Percentiles rank a stretch among this genome's conserved stretches.
Evolutionary conservation across 225 moss, liverwort and hornwort genomes (phyloP).

Genomic region (Asterella californica): DNA sequence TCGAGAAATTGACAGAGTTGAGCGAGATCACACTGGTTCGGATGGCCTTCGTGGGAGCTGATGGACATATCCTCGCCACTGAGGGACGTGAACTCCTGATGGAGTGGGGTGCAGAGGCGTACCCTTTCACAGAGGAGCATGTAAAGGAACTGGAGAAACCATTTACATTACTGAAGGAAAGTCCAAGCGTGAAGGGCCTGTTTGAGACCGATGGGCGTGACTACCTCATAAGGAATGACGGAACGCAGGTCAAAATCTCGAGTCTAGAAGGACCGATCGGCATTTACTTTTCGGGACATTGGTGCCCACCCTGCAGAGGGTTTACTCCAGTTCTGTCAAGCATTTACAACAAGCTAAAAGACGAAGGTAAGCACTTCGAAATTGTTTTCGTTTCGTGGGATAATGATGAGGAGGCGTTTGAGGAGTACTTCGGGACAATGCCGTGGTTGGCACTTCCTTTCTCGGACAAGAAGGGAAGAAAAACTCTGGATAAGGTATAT

Average conservation of each 20-base stretch:
- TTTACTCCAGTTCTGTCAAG: conserved; percentile 13
- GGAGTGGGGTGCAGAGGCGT: conserved; percentile 22
- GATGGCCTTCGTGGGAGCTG: conserved; percentile 20
- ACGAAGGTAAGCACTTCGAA: conserved; percentile 14
- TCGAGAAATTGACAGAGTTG: neutral
- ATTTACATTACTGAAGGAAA: neutral
- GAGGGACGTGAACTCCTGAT: conserved; percentile 7
- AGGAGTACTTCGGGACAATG: conserved; percentile 17
- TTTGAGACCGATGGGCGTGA: conserved; percentile 11
- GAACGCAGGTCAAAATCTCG: conserved; percentile 16
- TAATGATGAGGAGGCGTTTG: conserved; percentile 10
- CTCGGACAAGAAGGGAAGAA: conserved; percentile 11
- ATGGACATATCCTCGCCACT: conserved; percentile 10
- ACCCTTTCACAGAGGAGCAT: conserved; percentile 19
- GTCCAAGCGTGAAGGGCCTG: conserved; percentile 17
- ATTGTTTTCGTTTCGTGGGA: conserved; percentile 25
- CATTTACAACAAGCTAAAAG: conserved; percentile 19
- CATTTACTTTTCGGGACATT: conserved; percentile 28
- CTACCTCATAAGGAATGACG: conserved; percentile 15
- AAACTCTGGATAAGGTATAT: conserved; percentile 14
- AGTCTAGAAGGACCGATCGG: conserved; percentile 15
- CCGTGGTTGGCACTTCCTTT: conserved; percentile 25
- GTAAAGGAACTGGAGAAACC: conserved; percentile 11
- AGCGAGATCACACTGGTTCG: neutral
- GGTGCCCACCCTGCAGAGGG: conserved; percentile 26